Evolutionary conservation across 306 rosid genomes (phyloP).

Genomic region (Casuarina glauca): DNA sequence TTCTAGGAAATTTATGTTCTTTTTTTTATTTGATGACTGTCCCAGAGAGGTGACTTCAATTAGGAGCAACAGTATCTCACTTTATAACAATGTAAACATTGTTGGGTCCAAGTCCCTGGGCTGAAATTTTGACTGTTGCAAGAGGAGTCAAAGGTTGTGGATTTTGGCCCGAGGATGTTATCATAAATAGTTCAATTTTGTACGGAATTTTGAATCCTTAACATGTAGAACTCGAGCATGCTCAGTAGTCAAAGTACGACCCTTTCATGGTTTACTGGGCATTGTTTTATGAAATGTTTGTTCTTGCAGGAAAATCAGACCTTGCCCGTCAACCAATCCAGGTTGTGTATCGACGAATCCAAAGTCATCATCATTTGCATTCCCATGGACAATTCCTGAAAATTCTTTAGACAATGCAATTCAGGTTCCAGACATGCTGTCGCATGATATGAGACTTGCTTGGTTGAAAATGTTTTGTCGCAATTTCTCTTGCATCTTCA

Average conservation of each 20-base stretch:
- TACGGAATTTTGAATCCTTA: too few relatives aligned
- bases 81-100: too few relatives aligned
- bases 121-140: too few relatives aligned
- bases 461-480: not conserved
- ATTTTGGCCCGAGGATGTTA: too few relatives aligned
- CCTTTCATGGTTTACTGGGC: not conserved
- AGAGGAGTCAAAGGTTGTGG: too few relatives aligned
- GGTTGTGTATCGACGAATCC: constrained; percentile 85
- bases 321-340: constrained; percentile 90
- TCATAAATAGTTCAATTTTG: too few relatives aligned
- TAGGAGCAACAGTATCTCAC: too few relatives aligned
- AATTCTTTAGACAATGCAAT: constrained; percentile 51
- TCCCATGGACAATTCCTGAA: constrained; percentile 76
- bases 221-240: too few relatives aligned
- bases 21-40: not conserved
- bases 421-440: constrained; percentile 18
- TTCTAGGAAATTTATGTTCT: not conserved
- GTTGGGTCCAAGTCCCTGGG: too few relatives aligned
- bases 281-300: not conserved
- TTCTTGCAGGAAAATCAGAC: constrained; percentile 72
- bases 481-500: not conserved
- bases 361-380: constrained; percentile 69
- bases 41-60: too few relatives aligned
- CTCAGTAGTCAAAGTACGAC: not conserved
- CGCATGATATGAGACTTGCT: not conserved